A percentile compares a stretch with the other conserved stretches of the same genome.
Evolutionary conservation across 2,329 filamentous ascomycete species (phyloP).

Genomic region (Phialocephala sp.): DNA sequence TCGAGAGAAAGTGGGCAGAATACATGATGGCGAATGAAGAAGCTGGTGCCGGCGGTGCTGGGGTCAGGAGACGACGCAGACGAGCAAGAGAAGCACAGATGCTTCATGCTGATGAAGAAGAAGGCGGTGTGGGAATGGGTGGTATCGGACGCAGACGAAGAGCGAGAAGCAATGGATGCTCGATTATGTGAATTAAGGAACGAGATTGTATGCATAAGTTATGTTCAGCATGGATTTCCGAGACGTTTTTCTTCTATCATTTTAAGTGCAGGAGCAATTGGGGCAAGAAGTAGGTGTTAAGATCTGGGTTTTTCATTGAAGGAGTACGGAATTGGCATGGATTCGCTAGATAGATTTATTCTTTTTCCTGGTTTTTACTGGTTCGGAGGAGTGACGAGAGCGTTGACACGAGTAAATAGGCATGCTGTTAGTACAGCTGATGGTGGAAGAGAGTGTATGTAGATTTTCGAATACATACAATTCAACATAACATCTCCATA

Average conservation of each 20-base stretch:
- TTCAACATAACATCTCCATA: no score
- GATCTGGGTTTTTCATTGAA: not conserved
- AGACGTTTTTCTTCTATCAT: not conserved
- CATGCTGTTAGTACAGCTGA: not conserved
- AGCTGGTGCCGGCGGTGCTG: constrained; percentile 70
- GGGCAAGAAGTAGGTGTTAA: not conserved
- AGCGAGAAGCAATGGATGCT: constrained; percentile 67
- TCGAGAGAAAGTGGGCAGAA: constrained; percentile 91
- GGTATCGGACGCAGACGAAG: constrained; percentile 56
- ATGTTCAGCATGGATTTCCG: not conserved
- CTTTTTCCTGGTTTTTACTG: not conserved
- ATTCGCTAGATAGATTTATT: not conserved
- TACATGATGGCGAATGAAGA: constrained; percentile 95
- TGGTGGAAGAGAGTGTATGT: not conserved
- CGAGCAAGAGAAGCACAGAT: constrained; percentile 82
- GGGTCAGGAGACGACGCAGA: constrained; percentile 72
- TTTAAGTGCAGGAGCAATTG: not conserved
- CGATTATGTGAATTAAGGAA: constrained; percentile 63
- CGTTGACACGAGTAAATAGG: not conserved
- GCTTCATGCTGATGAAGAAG: constrained; percentile 81
- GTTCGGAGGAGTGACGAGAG: not conserved
- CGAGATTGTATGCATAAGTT: not conserved
- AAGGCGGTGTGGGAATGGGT: constrained; percentile 59
- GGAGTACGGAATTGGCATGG: constrained; percentile 2
- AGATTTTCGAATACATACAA: constrained; percentile 1